A percentile compares a stretch with the other conserved stretches of the same genome.
These are phyloP conservation scores for Sclerotinia borealis DNA, from an alignment of 2,329 filamentous ascomycete genomes.

Conservation along the genomic window DNA sequence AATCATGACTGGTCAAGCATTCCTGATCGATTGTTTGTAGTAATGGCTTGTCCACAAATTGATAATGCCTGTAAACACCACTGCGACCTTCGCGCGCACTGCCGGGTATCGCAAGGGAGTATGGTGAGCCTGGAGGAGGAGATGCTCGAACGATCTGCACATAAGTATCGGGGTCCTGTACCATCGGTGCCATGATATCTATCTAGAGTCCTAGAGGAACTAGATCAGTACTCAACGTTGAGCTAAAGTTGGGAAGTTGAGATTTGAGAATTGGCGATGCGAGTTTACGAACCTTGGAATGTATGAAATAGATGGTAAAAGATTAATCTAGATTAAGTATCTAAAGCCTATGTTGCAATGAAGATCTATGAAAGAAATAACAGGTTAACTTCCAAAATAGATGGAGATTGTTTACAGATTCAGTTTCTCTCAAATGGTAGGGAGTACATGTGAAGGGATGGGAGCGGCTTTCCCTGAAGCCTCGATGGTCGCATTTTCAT, in stretches of 20 bases:
- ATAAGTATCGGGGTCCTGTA: conserved; percentile 25
- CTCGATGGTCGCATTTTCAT: conserved; percentile 6
- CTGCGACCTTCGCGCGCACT: conserved; percentile 67
- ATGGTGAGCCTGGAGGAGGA: conserved; percentile 45
- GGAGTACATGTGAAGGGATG: background rate
- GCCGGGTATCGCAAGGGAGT: conserved; percentile 71
- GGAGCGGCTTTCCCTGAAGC: background rate
- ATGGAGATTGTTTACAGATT: background rate
- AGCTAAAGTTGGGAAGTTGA: background rate
- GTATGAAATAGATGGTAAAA: background rate
- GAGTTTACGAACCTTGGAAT: conserved; percentile 1
- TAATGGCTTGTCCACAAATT: conserved; percentile 63
- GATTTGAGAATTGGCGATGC: background rate
- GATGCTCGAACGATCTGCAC: conserved; percentile 21
- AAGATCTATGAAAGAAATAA: background rate
- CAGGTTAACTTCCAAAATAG: background rate
- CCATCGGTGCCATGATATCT: conserved; percentile 23
- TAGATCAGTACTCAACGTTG: background rate
- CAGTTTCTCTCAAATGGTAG: background rate
- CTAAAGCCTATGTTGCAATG: background rate
- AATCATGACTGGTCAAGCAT: conserved; percentile 68
- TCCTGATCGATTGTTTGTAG: conserved; percentile 67
- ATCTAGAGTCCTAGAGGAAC: background rate
- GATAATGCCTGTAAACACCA: conserved; percentile 78
- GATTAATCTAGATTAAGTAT: background rate